Evolutionary conservation across 176 grass and related monocot species (phyloP), one percentile per base, ranked within the genome.

Genomic region (Typha latifolia): DNA sequence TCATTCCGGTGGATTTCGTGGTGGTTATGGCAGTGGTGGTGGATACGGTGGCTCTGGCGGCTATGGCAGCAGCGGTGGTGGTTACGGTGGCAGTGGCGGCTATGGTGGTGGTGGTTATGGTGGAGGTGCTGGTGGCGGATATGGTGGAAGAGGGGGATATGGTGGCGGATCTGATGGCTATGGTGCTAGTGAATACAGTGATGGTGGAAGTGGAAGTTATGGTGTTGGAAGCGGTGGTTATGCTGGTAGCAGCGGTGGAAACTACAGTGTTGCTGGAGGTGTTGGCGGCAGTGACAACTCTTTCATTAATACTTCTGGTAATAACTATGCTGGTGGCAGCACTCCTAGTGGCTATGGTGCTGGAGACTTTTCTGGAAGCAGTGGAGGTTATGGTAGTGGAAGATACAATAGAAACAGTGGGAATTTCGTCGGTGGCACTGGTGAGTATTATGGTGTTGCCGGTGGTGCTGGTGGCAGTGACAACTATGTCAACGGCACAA

Each of bases 291-390:
- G 34, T 37, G 34, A 37, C 34, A 37, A 37, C 34, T 37, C 4
- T 37, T 4, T 37, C 5, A 37, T 4, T 37, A 37, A 37, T 64
- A 48, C 61, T 4, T 37, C 34, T 37, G 34, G 34, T 6, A 37
- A 59, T 1, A 49, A 21, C 62, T 53, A 22, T 68, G 16, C 16
- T 9, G 4, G 56, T 14, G 15, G 22, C 47, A 73, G 72, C 29
- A 18, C 48, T 49, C 66, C 66, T n/a, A 32, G 62, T 52, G 51
- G 61, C 32, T 34, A 34, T 66, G 22, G 13, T 32, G 53, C 51
- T 66, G 64, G n/a, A 19, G 16, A 59, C 70, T 78, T 56, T 27
- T 67, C 74, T 0, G 14, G 62, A 15, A 48, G 72, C 47, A 85
- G 71, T 26, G 48, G 49, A 1, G 48, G 62, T 3, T 14, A 7